Evolutionary conservation across 139 green algal species (phyloP), one percentile per base, ranked within the genome.

Genomic region (Nannochloris sp.): DNA sequence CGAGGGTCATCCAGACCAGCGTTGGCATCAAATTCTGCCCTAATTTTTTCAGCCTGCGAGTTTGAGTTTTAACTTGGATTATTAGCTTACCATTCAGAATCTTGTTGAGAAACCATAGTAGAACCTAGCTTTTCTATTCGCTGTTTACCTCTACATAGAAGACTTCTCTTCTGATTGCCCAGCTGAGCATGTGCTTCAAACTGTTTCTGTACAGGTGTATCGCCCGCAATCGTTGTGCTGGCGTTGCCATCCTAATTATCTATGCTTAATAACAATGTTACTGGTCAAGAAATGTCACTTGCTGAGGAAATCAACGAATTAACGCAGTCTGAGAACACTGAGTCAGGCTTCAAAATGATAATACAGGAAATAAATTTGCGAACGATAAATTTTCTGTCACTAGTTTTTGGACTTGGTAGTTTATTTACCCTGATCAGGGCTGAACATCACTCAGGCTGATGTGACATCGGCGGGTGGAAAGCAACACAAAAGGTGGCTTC

Each of bases 131-230:
- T 9, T 12, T 25, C 9, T 12, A 46, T 29, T 6, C 12, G 35
- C 13, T 27, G 2, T 42, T 39, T 64, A 82, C 77, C 77, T 85
- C 75, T 7, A 24, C 42, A 29, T 61, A 78, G 39, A 72, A 85
- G 14, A 85, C 45, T 46, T 85, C 71, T 13, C 78, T 53, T n/a
- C 47, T 44, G 14, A 85, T 56, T n/a, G 75, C 78, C 75, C 76
- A 85, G 57, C 69, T 75, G 8, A 83, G 37, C 32, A 83, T 60
- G 25, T 68, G 68, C 47, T 85, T 85, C 35, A 85, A 64, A n/a
- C 33, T 39, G 42, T 72, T 69, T 29, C 75, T 47, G 53, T 85
- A 85, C 38, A 85, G 47, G 15, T 55, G 56, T 7, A 71, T 54
- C 6, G 63, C 63, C 19, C 75, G 47, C 23, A 61, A 35, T 35